Percentiles rank a stretch among this genome's conserved stretches.
Evolutionary conservation across 148 eudicot species (phyloP).

Genomic region (Vaccinium myrtillus): DNA sequence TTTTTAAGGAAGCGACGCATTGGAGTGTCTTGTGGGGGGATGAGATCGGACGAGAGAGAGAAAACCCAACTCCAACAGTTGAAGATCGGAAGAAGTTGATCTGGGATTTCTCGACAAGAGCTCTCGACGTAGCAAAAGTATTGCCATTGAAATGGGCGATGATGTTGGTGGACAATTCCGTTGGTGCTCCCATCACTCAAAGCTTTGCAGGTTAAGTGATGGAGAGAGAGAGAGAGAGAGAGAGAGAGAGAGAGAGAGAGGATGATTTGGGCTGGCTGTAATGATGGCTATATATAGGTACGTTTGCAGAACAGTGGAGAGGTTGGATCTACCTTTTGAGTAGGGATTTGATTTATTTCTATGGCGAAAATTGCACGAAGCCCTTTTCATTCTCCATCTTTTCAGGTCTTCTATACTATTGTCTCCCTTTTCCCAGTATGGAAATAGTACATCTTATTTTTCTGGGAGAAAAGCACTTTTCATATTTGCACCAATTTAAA

Average conservation of each 20-base stretch:
- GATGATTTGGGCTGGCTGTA: not conserved
- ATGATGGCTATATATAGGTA: not conserved
- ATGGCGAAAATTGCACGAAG: not conserved
- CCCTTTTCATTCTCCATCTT: not conserved
- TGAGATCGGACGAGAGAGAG: not conserved
- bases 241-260: not conserved
- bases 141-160: not conserved
- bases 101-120: not conserved
- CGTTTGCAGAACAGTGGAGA: not conserved
- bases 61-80: not conserved
- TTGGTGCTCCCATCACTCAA: constrained; percentile 3
- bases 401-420: too few species aligned
- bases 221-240: constrained; percentile 2
- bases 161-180: not conserved
- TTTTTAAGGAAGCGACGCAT: not conserved
- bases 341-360: not conserved
- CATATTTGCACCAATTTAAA: too few species aligned
- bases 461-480: too few species aligned
- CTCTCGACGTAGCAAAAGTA: not conserved
- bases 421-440: too few species aligned
- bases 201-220: constrained; percentile 9
- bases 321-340: not conserved
- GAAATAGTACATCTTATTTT: too few species aligned
- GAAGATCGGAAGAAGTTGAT: constrained; percentile 10
- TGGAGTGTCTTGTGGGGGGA: not conserved